These are phyloP conservation scores for Boletus subcaerulescens DNA, from an alignment of 768 basidiomycete species.

Conservation along the genomic window DNA sequence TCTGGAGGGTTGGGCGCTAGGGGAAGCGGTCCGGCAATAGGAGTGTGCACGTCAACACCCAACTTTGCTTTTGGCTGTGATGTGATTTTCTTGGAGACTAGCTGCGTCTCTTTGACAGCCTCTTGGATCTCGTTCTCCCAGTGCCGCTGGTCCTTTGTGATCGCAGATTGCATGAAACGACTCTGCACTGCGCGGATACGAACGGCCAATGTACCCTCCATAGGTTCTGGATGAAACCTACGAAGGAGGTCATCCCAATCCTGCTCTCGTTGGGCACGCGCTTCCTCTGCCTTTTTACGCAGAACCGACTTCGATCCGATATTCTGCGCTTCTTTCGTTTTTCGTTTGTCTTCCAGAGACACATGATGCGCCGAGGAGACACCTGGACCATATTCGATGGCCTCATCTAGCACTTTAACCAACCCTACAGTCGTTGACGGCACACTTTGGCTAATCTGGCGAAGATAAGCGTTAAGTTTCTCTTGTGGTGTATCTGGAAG, in stretches of 20 bases:
- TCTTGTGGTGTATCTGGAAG: conserved; percentile 55
- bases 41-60: background rate
- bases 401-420: conserved; percentile 52
- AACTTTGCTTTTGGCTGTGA: conserved; percentile 31
- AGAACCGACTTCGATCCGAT: conserved; percentile 51
- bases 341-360: conserved; percentile 40
- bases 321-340: conserved; percentile 29
- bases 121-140: conserved; percentile 64
- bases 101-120: conserved; percentile 54
- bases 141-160: conserved; percentile 44
- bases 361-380: conserved; percentile 28
- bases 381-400: conserved; percentile 53
- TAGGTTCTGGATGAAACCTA: conserved; percentile 50
- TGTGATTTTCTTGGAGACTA: conserved; percentile 45
- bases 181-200: conserved; percentile 54
- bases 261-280: conserved; percentile 52
- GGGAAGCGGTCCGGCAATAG: conserved; percentile 33
- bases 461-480: conserved; percentile 56
- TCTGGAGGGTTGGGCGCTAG: conserved; percentile 45
- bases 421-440: conserved; percentile 29
- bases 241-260: conserved; percentile 64
- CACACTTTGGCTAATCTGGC: conserved; percentile 43
- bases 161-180: conserved; percentile 58
- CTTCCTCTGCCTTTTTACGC: conserved; percentile 63
- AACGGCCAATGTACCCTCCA: conserved; percentile 45